A percentile compares a stretch with the other conserved stretches of the same genome.
These are phyloP conservation scores for Verticillium klebahnii DNA, from an alignment of 2,329 filamentous ascomycete species.

Conservation along the genomic window DNA sequence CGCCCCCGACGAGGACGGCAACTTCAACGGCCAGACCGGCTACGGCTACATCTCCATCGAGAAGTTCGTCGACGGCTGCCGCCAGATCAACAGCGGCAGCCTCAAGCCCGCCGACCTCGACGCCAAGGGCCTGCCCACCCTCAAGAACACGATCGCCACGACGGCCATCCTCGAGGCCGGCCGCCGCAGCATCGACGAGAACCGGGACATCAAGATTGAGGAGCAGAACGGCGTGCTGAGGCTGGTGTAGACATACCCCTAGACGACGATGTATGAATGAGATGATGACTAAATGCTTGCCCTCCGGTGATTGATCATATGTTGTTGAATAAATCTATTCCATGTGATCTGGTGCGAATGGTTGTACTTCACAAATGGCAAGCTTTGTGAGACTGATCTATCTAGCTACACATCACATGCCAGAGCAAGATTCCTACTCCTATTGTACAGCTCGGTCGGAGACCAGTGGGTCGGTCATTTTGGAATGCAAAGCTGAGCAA, in stretches of 20 bases:
- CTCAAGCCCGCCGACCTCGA: conserved; percentile 74
- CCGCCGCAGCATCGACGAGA: conserved; percentile 77
- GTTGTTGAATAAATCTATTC: neutral
- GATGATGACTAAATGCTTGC: neutral
- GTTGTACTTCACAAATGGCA: too few species aligned
- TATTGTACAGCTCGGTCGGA: too few species aligned
- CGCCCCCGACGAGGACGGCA: conserved; percentile 88
- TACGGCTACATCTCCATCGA: conserved; percentile 95
- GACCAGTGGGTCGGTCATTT: too few species aligned
- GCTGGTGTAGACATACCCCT: conserved; percentile 39
- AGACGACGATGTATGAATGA: neutral
- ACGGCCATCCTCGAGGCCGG: conserved; percentile 90
- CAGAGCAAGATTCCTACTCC: too few species aligned
- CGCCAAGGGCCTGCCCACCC: conserved; percentile 72
- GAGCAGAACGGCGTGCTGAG: conserved; percentile 63
- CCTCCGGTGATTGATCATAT: too few species aligned
- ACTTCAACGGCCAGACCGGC: conserved; percentile 85
- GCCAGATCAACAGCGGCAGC: conserved; percentile 68
- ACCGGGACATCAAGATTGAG: conserved; percentile 70
- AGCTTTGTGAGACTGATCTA: too few species aligned
- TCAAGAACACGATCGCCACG: conserved; percentile 85
- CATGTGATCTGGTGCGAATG: neutral
- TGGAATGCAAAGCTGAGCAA: neutral
- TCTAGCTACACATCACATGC: too few species aligned
- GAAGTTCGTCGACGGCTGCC: conserved; percentile 89